A percentile compares a stretch with the other conserved stretches of the same genome.
Conservation (phyloP, 2,329 filamentous ascomycete genomes). For the Blumeriella jaapii region DNA sequence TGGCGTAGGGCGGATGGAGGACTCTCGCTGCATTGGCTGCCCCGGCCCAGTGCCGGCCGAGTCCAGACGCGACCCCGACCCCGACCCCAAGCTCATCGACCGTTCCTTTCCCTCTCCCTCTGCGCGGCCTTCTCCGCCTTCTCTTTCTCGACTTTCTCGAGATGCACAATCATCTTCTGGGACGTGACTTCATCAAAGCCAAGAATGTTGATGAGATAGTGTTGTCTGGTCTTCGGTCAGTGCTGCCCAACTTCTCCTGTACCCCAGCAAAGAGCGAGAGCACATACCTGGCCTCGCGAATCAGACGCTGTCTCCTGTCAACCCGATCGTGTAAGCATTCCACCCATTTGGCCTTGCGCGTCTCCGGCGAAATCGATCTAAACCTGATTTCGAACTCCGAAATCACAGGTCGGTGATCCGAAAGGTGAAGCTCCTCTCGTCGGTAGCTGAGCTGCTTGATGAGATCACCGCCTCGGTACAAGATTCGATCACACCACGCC, state of each 20-base stretch:
- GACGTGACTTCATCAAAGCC: slow-evolving; percentile 29
- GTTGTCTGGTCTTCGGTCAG: slow-evolving; percentile 37
- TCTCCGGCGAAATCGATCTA: slow-evolving; percentile 64
- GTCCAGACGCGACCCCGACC: background rate
- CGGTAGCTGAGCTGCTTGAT: slow-evolving; percentile 82
- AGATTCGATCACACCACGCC: slow-evolving; percentile 88
- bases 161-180: slow-evolving; percentile 19
- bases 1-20: too few species aligned
- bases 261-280: slow-evolving; percentile 4
- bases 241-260: too few species aligned
- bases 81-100: background rate
- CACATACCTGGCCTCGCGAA: slow-evolving; percentile 60
- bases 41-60: background rate
- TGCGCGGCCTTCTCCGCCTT: background rate
- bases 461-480: slow-evolving; percentile 72
- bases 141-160: slow-evolving; percentile 14
- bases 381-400: slow-evolving; percentile 72
- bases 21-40: too few species aligned
- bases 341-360: slow-evolving; percentile 56
- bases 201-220: slow-evolving; percentile 53
- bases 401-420: slow-evolving; percentile 87
- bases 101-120: background rate
- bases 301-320: slow-evolving; percentile 55
- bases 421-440: slow-evolving; percentile 80
- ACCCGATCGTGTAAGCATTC: slow-evolving; percentile 66